These are phyloP conservation scores for Neurospora sp. DNA, from an alignment of 495 filamentous ascomycete species.

Conservation along the genomic window DNA sequence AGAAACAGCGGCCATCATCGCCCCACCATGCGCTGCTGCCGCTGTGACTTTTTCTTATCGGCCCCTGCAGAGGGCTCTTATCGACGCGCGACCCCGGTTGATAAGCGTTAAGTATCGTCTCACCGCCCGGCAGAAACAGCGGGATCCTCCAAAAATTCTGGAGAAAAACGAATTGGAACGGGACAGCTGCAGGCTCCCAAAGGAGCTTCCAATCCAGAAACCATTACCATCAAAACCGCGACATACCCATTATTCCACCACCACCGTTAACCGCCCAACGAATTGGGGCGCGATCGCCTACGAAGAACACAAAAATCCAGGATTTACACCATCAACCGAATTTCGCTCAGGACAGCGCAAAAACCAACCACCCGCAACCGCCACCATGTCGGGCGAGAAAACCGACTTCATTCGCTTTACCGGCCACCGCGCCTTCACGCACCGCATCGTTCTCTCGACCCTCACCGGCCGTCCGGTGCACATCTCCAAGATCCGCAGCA, in stretches of 20 bases:
- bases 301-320: background rate
- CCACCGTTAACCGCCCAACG: background rate
- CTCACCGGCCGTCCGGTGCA: conserved; percentile 82
- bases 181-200: background rate
- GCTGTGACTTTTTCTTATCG: conserved; percentile 12
- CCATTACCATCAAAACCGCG: background rate
- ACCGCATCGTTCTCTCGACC: conserved; percentile 81
- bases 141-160: conserved; percentile 23
- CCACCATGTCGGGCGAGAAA: conserved; percentile 31
- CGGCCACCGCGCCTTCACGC: conserved; percentile 68
- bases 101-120: conserved; percentile 6
- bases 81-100: conserved; percentile 9
- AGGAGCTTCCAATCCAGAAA: background rate
- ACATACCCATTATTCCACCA: background rate
- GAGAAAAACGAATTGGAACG: background rate
- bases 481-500: conserved; percentile 84
- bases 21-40: background rate
- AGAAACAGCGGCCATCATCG: background rate
- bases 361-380: conserved; percentile 1
- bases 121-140: conserved; percentile 24
- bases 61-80: conserved; percentile 11
- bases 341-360: background rate
- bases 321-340: background rate
- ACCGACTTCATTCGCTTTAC: conserved; percentile 56
- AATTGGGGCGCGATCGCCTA: background rate